These are phyloP conservation scores for Russula emetica DNA, from an alignment of 768 basidiomycete genomes.

Conservation along the genomic window DNA sequence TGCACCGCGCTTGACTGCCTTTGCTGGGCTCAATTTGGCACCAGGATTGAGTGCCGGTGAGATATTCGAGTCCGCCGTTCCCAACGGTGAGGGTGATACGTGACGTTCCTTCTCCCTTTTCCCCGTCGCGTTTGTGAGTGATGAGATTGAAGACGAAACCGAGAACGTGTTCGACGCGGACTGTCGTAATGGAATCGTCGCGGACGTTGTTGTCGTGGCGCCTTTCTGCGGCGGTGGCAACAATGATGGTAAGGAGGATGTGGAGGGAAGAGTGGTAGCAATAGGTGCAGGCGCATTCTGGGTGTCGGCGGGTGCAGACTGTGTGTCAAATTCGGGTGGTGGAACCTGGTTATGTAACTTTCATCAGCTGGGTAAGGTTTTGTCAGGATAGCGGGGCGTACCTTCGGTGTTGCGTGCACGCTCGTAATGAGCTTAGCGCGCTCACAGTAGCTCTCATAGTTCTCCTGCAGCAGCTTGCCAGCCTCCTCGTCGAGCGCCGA, in stretches of 20 bases:
- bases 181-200: constrained; percentile 41
- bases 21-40: constrained; percentile 41
- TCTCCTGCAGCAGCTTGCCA: constrained; percentile 84
- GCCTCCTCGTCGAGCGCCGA: constrained; percentile 96
- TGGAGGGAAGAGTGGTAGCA: constrained; percentile 32
- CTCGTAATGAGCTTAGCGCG: constrained; percentile 86
- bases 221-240: constrained; percentile 26
- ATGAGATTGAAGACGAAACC: constrained; percentile 31
- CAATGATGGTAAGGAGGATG: constrained; percentile 32
- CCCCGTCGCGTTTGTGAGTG: constrained; percentile 32
- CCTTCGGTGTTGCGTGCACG: constrained; percentile 84
- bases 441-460: constrained; percentile 82
- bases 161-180: constrained; percentile 42
- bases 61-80: constrained; percentile 69
- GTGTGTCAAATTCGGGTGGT: constrained; percentile 60
- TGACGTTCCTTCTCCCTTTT: constrained; percentile 53
- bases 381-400: constrained; percentile 31
- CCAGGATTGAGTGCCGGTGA: constrained; percentile 25
- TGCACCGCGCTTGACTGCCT: constrained; percentile 67
- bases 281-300: constrained; percentile 33
- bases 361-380: no score
- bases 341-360: constrained; percentile 31
- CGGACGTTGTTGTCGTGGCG: constrained; percentile 31
- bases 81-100: constrained; percentile 62
- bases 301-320: constrained; percentile 32